A percentile compares a stretch with the other conserved stretches of the same genome.
Evolutionary conservation across 2,329 filamentous ascomycete species (phyloP).

Genomic region (Aspergillus spinulosporus): DNA sequence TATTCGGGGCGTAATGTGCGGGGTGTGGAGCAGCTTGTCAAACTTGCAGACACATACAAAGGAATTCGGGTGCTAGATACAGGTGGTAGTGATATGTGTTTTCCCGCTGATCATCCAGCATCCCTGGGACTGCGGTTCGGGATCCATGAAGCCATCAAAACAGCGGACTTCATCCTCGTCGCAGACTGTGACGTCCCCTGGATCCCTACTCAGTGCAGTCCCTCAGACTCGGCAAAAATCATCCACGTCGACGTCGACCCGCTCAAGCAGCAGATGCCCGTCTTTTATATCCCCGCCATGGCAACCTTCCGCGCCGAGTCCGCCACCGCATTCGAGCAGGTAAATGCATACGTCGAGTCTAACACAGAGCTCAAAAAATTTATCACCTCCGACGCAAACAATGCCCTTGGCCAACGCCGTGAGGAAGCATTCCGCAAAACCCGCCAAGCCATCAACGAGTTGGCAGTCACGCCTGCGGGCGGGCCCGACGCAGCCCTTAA

Average conservation of each 20-base stretch:
- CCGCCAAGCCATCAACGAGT: slow-evolving; percentile 59
- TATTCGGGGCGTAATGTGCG: slow-evolving; percentile 51
- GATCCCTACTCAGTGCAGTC: slow-evolving; percentile 74
- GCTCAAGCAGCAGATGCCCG: slow-evolving; percentile 70
- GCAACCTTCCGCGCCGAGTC: slow-evolving; percentile 68
- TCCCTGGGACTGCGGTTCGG: slow-evolving; percentile 74
- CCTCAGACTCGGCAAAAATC: slow-evolving; percentile 57
- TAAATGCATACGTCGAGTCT: slow-evolving; percentile 61
- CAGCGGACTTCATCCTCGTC: slow-evolving; percentile 81
- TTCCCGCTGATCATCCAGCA: slow-evolving; percentile 50
- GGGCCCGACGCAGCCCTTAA: slow-evolving; percentile 64
- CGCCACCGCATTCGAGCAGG: slow-evolving; percentile 65
- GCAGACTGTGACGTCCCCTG: slow-evolving; percentile 90
- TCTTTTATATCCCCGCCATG: slow-evolving; percentile 69
- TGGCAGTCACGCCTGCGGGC: slow-evolving; percentile 53
- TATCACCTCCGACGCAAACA: slow-evolving; percentile 44
- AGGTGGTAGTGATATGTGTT: slow-evolving; percentile 55
- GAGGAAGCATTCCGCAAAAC: slow-evolving; percentile 59
- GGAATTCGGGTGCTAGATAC: slow-evolving; percentile 55
- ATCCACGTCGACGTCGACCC: slow-evolving; percentile 68
- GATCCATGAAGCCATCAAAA: slow-evolving; percentile 68
- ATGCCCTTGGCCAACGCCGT: slow-evolving; percentile 55
- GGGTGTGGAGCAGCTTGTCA: slow-evolving; percentile 48
- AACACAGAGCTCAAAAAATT: slow-evolving; percentile 47
- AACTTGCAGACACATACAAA: slow-evolving; percentile 49